Evolutionary conservation across 108 stramenopile genomes (phyloP).

Genomic region (Mediolabrus comicus): DNA sequence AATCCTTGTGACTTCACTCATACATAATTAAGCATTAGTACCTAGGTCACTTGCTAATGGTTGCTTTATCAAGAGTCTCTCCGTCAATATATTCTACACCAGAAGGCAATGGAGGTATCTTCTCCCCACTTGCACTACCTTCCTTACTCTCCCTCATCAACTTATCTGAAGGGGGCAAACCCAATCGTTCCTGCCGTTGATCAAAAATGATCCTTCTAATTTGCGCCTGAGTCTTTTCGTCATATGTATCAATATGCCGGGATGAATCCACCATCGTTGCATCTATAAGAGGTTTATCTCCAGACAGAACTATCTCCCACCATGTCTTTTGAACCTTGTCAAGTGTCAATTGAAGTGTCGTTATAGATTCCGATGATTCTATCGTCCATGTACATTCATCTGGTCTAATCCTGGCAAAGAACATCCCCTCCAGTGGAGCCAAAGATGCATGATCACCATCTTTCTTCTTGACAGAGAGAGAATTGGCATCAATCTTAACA

Average conservation of each 20-base stretch:
- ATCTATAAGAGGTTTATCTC: constrained; percentile 71
- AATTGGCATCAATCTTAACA: constrained; percentile 55
- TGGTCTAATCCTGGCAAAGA: constrained; percentile 53
- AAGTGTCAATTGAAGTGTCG: constrained; percentile 49
- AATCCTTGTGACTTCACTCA: too few species aligned
- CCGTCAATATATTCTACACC: constrained; percentile 79
- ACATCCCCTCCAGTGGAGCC: constrained; percentile 58
- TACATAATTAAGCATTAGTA: too few species aligned
- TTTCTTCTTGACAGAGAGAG: constrained; percentile 47
- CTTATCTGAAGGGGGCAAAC: constrained; percentile 60
- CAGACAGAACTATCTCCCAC: constrained; percentile 73
- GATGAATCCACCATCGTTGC: constrained; percentile 75
- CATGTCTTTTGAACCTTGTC: constrained; percentile 73
- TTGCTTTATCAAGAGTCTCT: constrained; percentile 49
- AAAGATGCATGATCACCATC: constrained; percentile 11
- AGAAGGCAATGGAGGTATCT: constrained; percentile 50
- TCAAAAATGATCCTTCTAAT: constrained; percentile 83
- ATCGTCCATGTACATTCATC: constrained; percentile 81
- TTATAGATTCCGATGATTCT: constrained; percentile 45
- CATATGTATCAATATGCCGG: constrained; percentile 71
- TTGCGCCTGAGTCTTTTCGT: constrained; percentile 76
- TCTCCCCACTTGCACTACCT: not conserved
- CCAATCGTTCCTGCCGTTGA: constrained; percentile 69
- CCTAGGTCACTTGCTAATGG: not conserved
- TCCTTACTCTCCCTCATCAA: constrained; percentile 32